Evolutionary conservation across 192 early-diverging fungal genomes (phyloP).

Genomic region (Chytriomyces hyalinus): DNA sequence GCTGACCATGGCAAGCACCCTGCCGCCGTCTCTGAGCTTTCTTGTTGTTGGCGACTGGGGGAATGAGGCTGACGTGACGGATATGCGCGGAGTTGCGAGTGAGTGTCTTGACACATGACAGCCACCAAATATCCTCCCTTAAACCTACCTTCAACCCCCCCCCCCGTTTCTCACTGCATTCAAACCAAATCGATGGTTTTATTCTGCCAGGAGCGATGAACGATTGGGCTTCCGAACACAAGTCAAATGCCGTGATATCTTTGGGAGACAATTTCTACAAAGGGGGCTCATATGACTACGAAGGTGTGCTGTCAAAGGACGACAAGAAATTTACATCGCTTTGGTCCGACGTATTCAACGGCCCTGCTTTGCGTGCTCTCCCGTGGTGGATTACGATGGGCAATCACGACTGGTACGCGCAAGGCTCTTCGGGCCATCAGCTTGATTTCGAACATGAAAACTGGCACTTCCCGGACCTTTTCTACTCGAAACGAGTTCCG

Average conservation of each 20-base stretch:
- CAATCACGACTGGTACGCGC: conserved; percentile 36
- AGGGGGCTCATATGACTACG: background rate
- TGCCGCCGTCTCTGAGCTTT: background rate
- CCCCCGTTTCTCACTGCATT: background rate
- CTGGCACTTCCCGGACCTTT: conserved; percentile 31
- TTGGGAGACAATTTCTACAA: conserved; percentile 35
- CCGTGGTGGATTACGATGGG: conserved; percentile 33
- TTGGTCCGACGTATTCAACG: conserved; percentile 12
- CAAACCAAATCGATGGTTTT: too few relatives aligned
- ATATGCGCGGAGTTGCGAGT: conserved; percentile 12
- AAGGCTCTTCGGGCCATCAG: background rate
- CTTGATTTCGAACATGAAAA: background rate
- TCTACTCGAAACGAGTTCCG: conserved; percentile 14
- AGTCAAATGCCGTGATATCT: conserved; percentile 12
- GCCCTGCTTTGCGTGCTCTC: background rate
- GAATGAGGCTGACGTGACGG: conserved; percentile 10
- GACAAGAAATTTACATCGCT: conserved; percentile 23
- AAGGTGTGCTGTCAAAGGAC: conserved; percentile 12
- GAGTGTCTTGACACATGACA: background rate
- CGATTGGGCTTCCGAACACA: conserved; percentile 5
- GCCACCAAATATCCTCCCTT: background rate
- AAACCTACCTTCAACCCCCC: background rate
- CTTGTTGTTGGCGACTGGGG: conserved; percentile 32
- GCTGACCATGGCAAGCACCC: too few relatives aligned
- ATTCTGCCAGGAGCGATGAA: background rate